Base-by-base conservation (phyloP, 2,329 filamentous ascomycete genomes). In the Colletotrichum sp. region DNA sequence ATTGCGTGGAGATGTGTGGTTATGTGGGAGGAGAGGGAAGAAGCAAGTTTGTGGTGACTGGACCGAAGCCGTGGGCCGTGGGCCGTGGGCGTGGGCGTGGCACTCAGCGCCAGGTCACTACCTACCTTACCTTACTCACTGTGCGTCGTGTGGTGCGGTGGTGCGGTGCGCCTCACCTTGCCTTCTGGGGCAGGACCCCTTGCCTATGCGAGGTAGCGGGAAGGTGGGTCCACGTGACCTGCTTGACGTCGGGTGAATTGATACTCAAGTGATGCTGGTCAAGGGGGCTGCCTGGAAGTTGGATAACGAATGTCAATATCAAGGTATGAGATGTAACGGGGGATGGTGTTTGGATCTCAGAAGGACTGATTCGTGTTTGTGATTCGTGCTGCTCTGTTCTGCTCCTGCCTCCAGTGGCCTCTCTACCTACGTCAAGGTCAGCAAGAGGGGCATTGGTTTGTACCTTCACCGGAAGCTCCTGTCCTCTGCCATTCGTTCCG, bases 41-140 rank as follows among this genome's bases (percentile, higher is more conserved):
- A 75, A 75, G 72, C 75, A 77, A 77, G 75, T 77, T 75, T 77
- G 62, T 75, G 30, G 71, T 75, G 36, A 67, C 25, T 32, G 13
- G 44, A 61, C 61, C 64, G 32, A 32, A 44, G 63, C 36, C 62
- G 44, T 52, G 36, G 36, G 36, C 36, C 16, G 36, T 44, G 44
- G 44, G 8, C 44, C 19, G 44, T 52, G 44, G 44, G 8, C 44
- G 44, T 49, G 44, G 39, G 39, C 39, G 39, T 44, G 39, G 44
- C 11, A 52, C 44, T 5, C 44, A 22, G 44, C 44, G n/a, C 44
- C 12, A 22, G 44, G 44, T 52, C 44, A 52, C 44, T 52, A n/a
- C 22, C 44, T 22, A 49, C 39, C 39, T 49, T 22, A 49, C 39
- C 39, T 49, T 49, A 49, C 39, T 49, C 39, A 49, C 39, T 49